Percentiles rank a stretch among this genome's conserved stretches.
These are phyloP conservation scores for Picochlorum sp. DNA, from an alignment of 139 green algal species.

Conservation along the genomic window DNA sequence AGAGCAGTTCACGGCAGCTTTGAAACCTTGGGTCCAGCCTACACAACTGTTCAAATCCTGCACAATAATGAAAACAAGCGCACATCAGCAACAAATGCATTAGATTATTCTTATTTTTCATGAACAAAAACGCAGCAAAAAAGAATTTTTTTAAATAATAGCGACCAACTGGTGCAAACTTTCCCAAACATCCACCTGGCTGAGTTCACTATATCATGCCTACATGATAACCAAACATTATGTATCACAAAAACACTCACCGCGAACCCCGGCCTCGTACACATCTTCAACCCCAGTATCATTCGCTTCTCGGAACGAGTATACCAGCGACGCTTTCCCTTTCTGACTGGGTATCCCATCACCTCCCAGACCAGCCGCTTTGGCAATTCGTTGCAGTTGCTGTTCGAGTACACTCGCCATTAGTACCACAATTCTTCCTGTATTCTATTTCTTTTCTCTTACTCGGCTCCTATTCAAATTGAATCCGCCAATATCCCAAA, in stretches of 20 bases:
- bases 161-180: no score
- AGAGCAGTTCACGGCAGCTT: conserved; percentile 54
- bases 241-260: conserved; percentile 6
- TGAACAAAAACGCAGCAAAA: not conserved
- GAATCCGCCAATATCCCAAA: no score
- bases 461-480: no score
- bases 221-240: not conserved
- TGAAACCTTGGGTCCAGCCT: conserved; percentile 51
- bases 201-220: no score
- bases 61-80: not conserved
- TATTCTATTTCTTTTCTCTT: no score
- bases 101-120: not conserved
- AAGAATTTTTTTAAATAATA: no score
- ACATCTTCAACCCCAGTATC: conserved; percentile 47
- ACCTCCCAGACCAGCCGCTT: not conserved
- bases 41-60: conserved; percentile 70
- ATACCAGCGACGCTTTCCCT: conserved; percentile 53
- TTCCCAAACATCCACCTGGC: no score
- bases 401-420: conserved; percentile 20
- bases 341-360: not conserved
- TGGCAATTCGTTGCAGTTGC: conserved; percentile 27
- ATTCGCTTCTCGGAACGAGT: conserved; percentile 37
- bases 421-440: not conserved
- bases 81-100: not conserved
- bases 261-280: conserved; percentile 29